phyloP scores from a whole-genome alignment of 331 rosid species.

The Erythrophleum ivorense region DNA sequence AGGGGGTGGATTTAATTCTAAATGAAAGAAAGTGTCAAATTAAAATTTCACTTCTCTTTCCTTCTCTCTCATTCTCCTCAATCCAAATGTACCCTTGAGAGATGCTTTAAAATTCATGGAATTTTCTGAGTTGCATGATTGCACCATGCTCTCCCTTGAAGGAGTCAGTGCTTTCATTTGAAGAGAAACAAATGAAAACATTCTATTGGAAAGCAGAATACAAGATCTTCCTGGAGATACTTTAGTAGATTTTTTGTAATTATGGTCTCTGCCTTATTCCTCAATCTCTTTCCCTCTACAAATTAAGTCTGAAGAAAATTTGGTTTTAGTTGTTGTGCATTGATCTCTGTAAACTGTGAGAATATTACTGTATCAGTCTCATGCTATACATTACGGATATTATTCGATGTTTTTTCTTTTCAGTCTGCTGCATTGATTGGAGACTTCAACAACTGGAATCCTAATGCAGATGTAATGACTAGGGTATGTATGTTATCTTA shows the following conservation, averaged over 20 bases:
- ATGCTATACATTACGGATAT: slow-evolving; percentile 31
- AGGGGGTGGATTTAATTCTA: too few species aligned
- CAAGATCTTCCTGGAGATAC: slow-evolving; percentile 19
- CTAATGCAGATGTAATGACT: slow-evolving; percentile 82
- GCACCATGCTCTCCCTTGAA: slow-evolving; percentile 11
- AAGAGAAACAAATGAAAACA: background rate
- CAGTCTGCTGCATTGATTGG: slow-evolving; percentile 97
- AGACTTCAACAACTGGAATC: slow-evolving; percentile 98
- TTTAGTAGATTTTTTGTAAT: slow-evolving; percentile 13
- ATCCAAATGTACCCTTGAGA: background rate
- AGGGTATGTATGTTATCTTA: slow-evolving; percentile 66
- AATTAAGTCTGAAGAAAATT: slow-evolving; percentile 27
- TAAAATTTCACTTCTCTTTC: background rate
- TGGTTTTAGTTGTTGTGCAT: slow-evolving; percentile 35
- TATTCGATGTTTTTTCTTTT: slow-evolving; percentile 53
- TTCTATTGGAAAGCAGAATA: slow-evolving; percentile 34
- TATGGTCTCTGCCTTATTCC: slow-evolving; percentile 22
- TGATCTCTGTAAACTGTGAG: slow-evolving; percentile 26
- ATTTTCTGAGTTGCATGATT: slow-evolving; percentile 28
- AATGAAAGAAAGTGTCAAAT: background rate
- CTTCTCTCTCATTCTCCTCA: background rate
- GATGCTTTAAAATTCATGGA: slow-evolving; percentile 20
- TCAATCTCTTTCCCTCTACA: background rate
- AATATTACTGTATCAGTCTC: slow-evolving; percentile 11
- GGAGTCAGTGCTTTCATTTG: slow-evolving; percentile 19